Conservation (phyloP, 2,329 filamentous ascomycete species). For the Verticillium klebahnii region DNA sequence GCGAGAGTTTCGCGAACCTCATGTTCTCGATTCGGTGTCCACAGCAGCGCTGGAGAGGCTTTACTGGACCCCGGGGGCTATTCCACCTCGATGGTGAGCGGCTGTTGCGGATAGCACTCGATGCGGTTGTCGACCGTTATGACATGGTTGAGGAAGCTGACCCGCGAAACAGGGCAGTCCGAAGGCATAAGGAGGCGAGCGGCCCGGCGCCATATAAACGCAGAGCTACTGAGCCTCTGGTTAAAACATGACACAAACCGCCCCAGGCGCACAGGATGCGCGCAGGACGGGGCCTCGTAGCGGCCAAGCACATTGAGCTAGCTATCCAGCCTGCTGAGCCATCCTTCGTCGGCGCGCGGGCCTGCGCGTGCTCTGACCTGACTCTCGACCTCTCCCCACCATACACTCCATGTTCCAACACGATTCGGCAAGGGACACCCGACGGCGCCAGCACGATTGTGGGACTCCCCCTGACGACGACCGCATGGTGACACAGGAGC, state of each 20-base stretch:
- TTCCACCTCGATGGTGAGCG: background rate
- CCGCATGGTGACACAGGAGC: background rate
- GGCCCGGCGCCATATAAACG: background rate
- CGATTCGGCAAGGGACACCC: background rate
- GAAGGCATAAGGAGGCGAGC: background rate
- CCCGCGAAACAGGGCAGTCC: background rate
- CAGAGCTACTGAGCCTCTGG: background rate
- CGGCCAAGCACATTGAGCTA: background rate
- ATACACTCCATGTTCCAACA: background rate
- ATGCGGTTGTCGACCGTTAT: background rate
- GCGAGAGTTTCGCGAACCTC: background rate
- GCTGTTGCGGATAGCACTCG: background rate
- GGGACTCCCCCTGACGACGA: background rate
- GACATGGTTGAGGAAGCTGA: background rate
- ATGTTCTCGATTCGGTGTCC: background rate
- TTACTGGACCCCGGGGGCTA: background rate
- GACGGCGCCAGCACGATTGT: background rate
- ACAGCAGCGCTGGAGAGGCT: background rate
- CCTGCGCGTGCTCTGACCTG: background rate
- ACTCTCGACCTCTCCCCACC: background rate
- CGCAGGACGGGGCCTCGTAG: background rate
- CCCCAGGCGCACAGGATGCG: background rate
- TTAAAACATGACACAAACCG: background rate
- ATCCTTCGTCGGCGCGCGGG: background rate
- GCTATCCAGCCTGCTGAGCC: background rate